Base-by-base conservation (phyloP, 495 filamentous ascomycete genomes). In the Delitschia confertaspora region DNA sequence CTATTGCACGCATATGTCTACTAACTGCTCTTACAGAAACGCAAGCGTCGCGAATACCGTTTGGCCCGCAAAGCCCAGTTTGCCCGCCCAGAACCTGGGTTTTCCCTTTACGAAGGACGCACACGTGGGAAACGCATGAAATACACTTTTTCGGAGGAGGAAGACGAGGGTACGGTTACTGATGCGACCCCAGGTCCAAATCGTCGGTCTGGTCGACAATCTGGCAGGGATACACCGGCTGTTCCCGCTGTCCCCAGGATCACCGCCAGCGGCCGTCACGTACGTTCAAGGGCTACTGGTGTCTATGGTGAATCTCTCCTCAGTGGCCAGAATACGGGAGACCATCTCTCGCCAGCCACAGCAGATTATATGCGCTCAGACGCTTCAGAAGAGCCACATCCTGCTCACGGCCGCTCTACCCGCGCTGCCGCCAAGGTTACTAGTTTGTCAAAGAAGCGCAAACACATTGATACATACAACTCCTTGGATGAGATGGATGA, bases 111-210 rank as follows among this genome's bases (percentile, higher is more conserved):
- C 62, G 91, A 98, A 67, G 93, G 93, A 26, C 85, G 91, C 31
- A 96, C 93, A 0, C 76, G 91, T 38, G 91, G 91, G 29, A 96
- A 96, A 66, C 81, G 88, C 32, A 81, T 94, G 63, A 93, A 84
- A 59, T 98, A 96, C 50, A 95, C 88, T 0, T 96, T 83, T 59
- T 94, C 87, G 0, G 87, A 94, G 30, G 88, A 94, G 27, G 86
- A 93, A 53, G 81, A 80, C 14, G 79, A 83, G 25, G 73, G 76
- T 8, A 45, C 45, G 6, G 33, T 20, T 38, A 85, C 83, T 2
- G 86, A 93, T 59, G 79, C 76, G 16, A 62, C 67, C 4, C 67
- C 72, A 11, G 31, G 45, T 19, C 26, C 11, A 24, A 74, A 67
- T 20, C 76, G 85, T 39, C 75, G 83, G 26, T 94, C 88, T 0